Evolutionary conservation across 306 rosid genomes (phyloP).

Genomic region (Corylus avellana): DNA sequence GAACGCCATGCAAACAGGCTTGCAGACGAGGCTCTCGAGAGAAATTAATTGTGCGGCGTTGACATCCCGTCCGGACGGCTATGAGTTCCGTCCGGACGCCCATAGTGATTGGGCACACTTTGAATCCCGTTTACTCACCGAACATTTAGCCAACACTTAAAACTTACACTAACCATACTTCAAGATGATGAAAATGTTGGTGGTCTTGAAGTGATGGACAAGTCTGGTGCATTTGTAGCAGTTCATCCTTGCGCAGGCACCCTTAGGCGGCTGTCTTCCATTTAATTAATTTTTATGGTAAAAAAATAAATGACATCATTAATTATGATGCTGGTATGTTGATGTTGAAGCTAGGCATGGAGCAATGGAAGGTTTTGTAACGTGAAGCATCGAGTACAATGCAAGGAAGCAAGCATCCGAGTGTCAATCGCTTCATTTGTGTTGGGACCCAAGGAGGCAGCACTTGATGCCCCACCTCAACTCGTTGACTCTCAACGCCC

Average conservation of each 20-base stretch:
- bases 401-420: slow-evolving; percentile 48
- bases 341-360: slow-evolving; percentile 38
- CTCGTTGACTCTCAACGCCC: slow-evolving; percentile 51
- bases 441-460: slow-evolving; percentile 44
- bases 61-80: too few species aligned
- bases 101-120: too few species aligned
- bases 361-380: slow-evolving; percentile 64
- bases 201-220: slow-evolving; percentile 59
- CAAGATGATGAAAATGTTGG: slow-evolving; percentile 70
- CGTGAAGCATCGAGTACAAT: slow-evolving; percentile 55
- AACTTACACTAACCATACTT: slow-evolving; percentile 58
- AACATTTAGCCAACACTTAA: too few species aligned
- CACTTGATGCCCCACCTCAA: slow-evolving; percentile 49
- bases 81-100: too few species aligned
- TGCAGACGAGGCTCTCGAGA: too few species aligned
- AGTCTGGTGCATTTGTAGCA: slow-evolving; percentile 33
- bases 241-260: slow-evolving; percentile 50
- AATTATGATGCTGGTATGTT: too few species aligned
- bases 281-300: background rate
- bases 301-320: background rate
- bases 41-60: too few species aligned
- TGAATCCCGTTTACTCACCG: too few species aligned
- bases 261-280: slow-evolving; percentile 23
- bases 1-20: too few species aligned
- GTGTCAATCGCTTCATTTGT: slow-evolving; percentile 49